Conservation (phyloP, 208 protist species). For the Zelonia costaricensis region DNA sequence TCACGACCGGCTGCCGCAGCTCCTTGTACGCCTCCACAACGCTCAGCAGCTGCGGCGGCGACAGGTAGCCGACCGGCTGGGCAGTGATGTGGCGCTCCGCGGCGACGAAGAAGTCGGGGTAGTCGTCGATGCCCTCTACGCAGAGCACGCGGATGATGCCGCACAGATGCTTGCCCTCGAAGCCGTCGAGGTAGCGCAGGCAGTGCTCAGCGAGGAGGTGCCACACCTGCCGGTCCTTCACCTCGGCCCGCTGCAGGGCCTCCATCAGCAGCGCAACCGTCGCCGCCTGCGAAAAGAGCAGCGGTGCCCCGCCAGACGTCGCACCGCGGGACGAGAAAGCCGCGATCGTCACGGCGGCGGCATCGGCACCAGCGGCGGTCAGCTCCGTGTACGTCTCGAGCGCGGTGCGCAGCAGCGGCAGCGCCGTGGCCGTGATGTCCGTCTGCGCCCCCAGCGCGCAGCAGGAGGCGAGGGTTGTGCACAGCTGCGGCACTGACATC, state of each 20-base stretch:
- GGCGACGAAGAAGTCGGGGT: slow-evolving; percentile 79
- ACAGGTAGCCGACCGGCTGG: slow-evolving; percentile 44
- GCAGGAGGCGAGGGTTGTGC: slow-evolving; percentile 66
- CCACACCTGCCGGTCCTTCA: slow-evolving; percentile 76
- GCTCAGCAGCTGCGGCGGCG: slow-evolving; percentile 49
- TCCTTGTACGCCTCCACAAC: slow-evolving; percentile 70
- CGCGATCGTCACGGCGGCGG: background rate
- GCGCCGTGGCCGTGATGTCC: slow-evolving; percentile 41
- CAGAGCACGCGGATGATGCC: slow-evolving; percentile 59
- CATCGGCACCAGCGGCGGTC: background rate
- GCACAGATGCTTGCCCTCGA: slow-evolving; percentile 68
- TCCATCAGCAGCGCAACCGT: slow-evolving; percentile 51
- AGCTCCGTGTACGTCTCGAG: slow-evolving; percentile 30
- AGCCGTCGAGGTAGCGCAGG: slow-evolving; percentile 55
- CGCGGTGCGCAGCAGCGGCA: slow-evolving; percentile 59
- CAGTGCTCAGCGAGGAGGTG: slow-evolving; percentile 72
- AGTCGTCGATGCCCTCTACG: slow-evolving; percentile 47
- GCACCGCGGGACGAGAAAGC: background rate
- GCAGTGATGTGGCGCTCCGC: slow-evolving; percentile 63
- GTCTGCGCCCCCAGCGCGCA: slow-evolving; percentile 59
- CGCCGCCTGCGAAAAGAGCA: slow-evolving; percentile 18
- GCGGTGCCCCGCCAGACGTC: background rate
- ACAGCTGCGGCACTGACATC: slow-evolving; percentile 58
- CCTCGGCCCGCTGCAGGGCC: slow-evolving; percentile 41
- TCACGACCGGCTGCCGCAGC: slow-evolving; percentile 60